A percentile compares a stretch with the other conserved stretches of the same genome.
phyloP scores from a whole-genome alignment of 2,329 filamentous ascomycete genomes.

The Zymoseptoria passerinii region DNA sequence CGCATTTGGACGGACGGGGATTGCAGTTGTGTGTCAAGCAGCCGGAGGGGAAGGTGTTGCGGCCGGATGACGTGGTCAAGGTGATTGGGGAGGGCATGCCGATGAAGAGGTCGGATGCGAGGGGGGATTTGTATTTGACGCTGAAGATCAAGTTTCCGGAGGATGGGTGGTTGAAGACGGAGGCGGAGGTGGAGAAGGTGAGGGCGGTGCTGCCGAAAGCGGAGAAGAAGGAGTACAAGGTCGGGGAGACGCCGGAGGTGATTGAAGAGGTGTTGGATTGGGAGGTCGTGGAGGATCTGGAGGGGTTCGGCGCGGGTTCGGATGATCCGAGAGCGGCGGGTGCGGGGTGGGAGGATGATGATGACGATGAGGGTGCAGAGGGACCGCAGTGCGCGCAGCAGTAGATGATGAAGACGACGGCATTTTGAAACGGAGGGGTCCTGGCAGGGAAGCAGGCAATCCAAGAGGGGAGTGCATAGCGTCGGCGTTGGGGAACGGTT shows the following conservation, averaged over 20 bases:
- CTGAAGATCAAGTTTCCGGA: slow-evolving; percentile 85
- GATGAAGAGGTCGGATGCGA: slow-evolving; percentile 70
- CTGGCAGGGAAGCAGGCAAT: neutral
- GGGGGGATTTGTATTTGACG: slow-evolving; percentile 79
- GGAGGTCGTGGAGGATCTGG: slow-evolving; percentile 72
- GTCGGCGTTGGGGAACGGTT: neutral
- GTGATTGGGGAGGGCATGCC: slow-evolving; percentile 91
- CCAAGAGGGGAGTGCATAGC: neutral
- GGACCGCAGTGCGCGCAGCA: slow-evolving; percentile 65
- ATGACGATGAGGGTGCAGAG: slow-evolving; percentile 59
- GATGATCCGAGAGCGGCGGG: slow-evolving; percentile 57
- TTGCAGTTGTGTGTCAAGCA: slow-evolving; percentile 72
- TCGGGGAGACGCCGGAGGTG: slow-evolving; percentile 54
- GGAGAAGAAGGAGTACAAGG: slow-evolving; percentile 34
- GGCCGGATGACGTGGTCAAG: slow-evolving; percentile 78
- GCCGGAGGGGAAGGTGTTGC: slow-evolving; percentile 63
- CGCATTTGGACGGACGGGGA: slow-evolving; percentile 86
- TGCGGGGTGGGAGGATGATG: slow-evolving; percentile 65
- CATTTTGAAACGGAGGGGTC: neutral
- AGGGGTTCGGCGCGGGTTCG: slow-evolving; percentile 69
- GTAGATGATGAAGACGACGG: slow-evolving; percentile 33
- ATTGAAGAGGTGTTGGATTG: slow-evolving; percentile 76
- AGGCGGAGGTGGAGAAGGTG: slow-evolving; percentile 62
- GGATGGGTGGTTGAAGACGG: slow-evolving; percentile 66
- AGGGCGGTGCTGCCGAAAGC: slow-evolving; percentile 62